Evolutionary conservation across 805 yeast species (phyloP).

Genomic region (Priceomyces fermenticarens): DNA sequence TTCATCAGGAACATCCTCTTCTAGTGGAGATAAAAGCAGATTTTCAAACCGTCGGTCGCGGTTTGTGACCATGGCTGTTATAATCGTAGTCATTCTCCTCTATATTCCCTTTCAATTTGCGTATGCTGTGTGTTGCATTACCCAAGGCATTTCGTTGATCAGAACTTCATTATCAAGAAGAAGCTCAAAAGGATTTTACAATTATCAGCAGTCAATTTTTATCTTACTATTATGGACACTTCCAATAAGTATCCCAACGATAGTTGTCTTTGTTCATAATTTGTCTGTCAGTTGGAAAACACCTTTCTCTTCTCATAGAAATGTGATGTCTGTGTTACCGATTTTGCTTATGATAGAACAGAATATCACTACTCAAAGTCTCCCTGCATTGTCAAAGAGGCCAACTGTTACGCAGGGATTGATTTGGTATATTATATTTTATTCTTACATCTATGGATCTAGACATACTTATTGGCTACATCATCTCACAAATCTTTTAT

Average conservation of each 20-base stretch:
- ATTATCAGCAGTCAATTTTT: constrained; percentile 61
- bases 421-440: constrained; percentile 53
- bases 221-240: constrained; percentile 73
- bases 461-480: constrained; percentile 85
- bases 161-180: constrained; percentile 16
- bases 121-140: constrained; percentile 53
- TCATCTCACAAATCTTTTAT: constrained; percentile 64
- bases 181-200: constrained; percentile 32
- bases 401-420: constrained; percentile 19
- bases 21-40: not conserved
- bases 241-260: constrained; percentile 74
- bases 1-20: not conserved
- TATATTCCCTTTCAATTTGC: constrained; percentile 84
- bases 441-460: constrained; percentile 69
- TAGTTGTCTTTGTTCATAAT: constrained; percentile 80
- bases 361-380: constrained; percentile 46
- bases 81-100: constrained; percentile 46
- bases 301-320: constrained; percentile 85
- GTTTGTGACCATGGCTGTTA: constrained; percentile 34
- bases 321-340: constrained; percentile 73
- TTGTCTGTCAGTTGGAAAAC: constrained; percentile 75
- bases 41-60: constrained; percentile 5
- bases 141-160: constrained; percentile 56
- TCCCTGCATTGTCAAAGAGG: constrained; percentile 33
- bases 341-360: constrained; percentile 58